A percentile compares a stretch with the other conserved stretches of the same genome.
Conservation (phyloP, 805 yeast species). For the Saccharomycopsis olivae region DNA sequence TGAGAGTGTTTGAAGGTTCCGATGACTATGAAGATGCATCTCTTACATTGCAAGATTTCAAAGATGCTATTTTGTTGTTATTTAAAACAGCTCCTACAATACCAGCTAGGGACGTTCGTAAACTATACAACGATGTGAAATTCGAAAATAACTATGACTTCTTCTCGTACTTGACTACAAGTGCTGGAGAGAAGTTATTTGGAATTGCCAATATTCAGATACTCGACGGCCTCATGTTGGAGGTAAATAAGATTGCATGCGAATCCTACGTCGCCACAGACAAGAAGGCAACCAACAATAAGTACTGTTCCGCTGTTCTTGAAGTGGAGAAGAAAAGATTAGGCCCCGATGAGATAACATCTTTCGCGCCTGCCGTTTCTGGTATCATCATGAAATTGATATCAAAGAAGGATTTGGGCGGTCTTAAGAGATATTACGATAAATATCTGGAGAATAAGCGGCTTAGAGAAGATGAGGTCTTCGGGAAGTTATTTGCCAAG, state of each 20-base stretch:
- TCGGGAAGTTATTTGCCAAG: constrained; percentile 20
- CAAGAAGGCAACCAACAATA: constrained; percentile 10
- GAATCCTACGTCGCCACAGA: constrained; percentile 6
- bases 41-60: constrained; percentile 29
- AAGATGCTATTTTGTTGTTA: constrained; percentile 2
- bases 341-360: background rate
- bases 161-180: background rate
- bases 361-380: too few relatives aligned
- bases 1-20: constrained; percentile 25
- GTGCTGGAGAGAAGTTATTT: background rate
- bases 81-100: constrained; percentile 13
- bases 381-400: too few relatives aligned
- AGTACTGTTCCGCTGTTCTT: constrained; percentile 10
- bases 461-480: constrained; percentile 16
- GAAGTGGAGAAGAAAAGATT: constrained; percentile 5
- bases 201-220: background rate
- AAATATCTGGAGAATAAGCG: constrained; percentile 10
- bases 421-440: constrained; percentile 11
- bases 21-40: constrained; percentile 25
- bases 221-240: constrained; percentile 11
- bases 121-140: constrained; percentile 19
- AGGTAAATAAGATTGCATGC: constrained; percentile 12
- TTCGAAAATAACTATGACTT: constrained; percentile 18
- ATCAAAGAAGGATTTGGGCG: constrained; percentile 10
- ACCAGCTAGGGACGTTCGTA: constrained; percentile 18